Evolutionary conservation across 345 rosid species (phyloP).

Genomic region (Melaleuca alternifolia): DNA sequence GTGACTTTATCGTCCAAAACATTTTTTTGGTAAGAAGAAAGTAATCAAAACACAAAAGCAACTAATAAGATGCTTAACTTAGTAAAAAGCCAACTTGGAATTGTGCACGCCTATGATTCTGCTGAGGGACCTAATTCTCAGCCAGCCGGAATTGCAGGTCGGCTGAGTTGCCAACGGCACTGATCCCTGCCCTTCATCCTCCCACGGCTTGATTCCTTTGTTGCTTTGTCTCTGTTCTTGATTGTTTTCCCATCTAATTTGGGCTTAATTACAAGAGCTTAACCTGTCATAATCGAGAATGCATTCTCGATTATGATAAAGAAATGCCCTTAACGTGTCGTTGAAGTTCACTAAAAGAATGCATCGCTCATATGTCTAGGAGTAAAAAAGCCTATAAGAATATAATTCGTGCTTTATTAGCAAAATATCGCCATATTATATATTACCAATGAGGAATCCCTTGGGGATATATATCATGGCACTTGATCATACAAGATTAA

Average conservation of each 20-base stretch:
- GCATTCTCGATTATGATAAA: background rate
- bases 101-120: background rate
- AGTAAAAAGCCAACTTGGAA: background rate
- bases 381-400: background rate
- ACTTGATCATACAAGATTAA: background rate
- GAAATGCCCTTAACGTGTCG: background rate
- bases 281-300: background rate
- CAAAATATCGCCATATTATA: background rate
- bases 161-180: background rate
- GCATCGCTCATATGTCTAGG: background rate
- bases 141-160: background rate
- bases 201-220: background rate
- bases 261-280: background rate
- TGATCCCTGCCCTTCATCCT: background rate
- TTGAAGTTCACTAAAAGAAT: background rate
- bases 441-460: background rate
- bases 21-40: background rate
- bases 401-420: background rate
- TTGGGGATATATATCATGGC: background rate
- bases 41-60: background rate
- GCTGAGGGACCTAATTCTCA: background rate
- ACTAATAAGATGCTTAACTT: background rate
- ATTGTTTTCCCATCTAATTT: too few species aligned
- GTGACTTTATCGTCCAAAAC: background rate
- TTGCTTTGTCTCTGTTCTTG: background rate